Evolutionary conservation across 352 stramenopile species (phyloP), one percentile per base, ranked within the genome.

Genomic region (Thalassiosira exigua): DNA sequence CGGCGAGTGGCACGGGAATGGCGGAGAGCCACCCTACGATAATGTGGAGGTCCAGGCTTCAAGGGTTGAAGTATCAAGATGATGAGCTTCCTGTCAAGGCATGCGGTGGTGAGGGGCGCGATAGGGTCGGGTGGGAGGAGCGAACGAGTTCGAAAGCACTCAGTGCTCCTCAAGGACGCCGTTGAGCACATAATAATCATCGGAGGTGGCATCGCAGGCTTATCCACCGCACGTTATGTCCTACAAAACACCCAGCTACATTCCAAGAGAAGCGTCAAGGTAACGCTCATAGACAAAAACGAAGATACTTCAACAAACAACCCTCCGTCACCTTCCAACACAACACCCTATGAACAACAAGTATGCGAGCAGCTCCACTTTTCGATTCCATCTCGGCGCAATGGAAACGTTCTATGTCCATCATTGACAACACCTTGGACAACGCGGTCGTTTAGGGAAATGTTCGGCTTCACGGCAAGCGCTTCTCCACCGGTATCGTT

Each of bases 221-320:
- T 82, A 1, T 71, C 65, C 3, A 82, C 74, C 2, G 58, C 66
- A 17, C 19, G 66, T 46, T 82, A 76, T 52, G 50, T 82, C n/a
- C 50, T 82, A 11, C n/a, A 36, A 26, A 2, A 52, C 26, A 41
- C 36, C 2, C 33, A 58, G 29, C 17, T 66, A 14, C n/a, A n/a
- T n/a, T n/a, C n/a, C n/a, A n/a, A n/a, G n/a, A n/a, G n/a, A n/a
- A n/a, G n/a, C n/a, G n/a, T n/a, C n/a, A 64, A 33, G 44, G 59
- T 82, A 42, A 76, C 73, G 4, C 53, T 82, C 26, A 76, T 82
- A 24, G 73, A 82, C 27, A 59, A 27, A 44, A 82, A 75, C 46
- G 39, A 29, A 21, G 64, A 66, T 46, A 26, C 56, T 24, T 24
- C 51, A n/a, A 14, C 52, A 5, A n/a, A 12, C 39, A 27, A 12